These are phyloP conservation scores for Acorus gramineus DNA, from an alignment of 106 monocot species.

Conservation along the genomic window DNA sequence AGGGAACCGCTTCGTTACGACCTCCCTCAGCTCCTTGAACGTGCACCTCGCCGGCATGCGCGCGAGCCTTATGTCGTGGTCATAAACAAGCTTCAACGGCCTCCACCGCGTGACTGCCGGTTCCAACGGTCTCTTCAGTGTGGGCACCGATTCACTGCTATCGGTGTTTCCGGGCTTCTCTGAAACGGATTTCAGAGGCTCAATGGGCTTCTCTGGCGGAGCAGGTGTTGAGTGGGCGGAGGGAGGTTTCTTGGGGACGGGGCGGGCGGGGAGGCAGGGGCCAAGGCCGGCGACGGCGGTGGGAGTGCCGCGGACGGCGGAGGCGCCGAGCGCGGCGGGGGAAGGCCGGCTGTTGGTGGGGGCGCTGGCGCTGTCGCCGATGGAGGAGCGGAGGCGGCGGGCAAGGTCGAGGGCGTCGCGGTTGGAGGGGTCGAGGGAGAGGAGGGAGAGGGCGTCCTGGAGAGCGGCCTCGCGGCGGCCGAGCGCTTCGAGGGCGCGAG, in stretches of 20 bases:
- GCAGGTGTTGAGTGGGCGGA: conserved; percentile 7
- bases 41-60: conserved; percentile 66
- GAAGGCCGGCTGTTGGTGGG: conserved; percentile 42
- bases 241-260: conserved; percentile 40
- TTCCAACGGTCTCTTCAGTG: no score
- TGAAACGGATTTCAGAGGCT: no score
- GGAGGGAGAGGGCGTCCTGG: conserved; percentile 46
- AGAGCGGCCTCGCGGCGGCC: conserved; percentile 48
- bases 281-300: conserved; percentile 55
- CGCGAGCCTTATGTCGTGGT: conserved; percentile 85
- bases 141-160: no score
- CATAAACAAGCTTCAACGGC: conserved; percentile 89
- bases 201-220: neutral
- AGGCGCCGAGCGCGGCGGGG: conserved; percentile 78
- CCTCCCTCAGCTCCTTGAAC: conserved; percentile 63
- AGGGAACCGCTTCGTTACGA: conserved; percentile 63
- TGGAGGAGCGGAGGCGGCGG: conserved; percentile 22
- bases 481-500: conserved; percentile 74
- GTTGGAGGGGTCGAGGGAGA: conserved; percentile 49
- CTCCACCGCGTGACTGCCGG: conserved; percentile 14
- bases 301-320: conserved; percentile 54
- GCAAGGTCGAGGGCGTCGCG: conserved; percentile 54
- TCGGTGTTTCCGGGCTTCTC: no score
- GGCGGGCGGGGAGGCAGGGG: conserved; percentile 73
- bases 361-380: neutral